These are phyloP conservation scores for Aechmea fasciata DNA, from an alignment of 176 grass and related monocot species.

Conservation along the genomic window DNA sequence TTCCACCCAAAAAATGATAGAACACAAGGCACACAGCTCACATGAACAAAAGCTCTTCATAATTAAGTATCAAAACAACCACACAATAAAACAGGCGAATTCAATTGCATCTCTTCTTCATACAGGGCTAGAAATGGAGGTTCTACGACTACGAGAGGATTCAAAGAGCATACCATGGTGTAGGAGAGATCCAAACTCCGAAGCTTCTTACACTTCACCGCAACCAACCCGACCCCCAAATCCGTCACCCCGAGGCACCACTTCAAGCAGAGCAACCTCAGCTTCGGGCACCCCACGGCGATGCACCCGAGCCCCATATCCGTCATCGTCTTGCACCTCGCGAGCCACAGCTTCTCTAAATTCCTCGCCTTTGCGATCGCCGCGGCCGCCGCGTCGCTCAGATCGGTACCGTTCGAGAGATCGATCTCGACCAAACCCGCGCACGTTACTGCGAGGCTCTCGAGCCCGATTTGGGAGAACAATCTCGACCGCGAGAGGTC, in stretches of 20 bases:
- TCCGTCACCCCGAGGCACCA: constrained; percentile 69
- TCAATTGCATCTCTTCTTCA: no score
- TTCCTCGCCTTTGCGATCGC: constrained; percentile 30
- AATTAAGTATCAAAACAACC: no score
- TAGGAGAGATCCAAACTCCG: constrained; percentile 61
- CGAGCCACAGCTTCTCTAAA: constrained; percentile 34
- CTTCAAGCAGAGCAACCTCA: constrained; percentile 56
- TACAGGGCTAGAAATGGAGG: not conserved
- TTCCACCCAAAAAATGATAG: no score
- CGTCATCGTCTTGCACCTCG: constrained; percentile 52
- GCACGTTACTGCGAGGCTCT: constrained; percentile 33
- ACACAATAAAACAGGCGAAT: no score
- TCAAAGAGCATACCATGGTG: constrained; percentile 46
- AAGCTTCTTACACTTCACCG: constrained; percentile 66
- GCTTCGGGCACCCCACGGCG: constrained; percentile 57
- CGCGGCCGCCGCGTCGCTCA: constrained; percentile 35
- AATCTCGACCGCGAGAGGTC: constrained; percentile 58
- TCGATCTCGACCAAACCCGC: constrained; percentile 47
- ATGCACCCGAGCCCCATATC: constrained; percentile 81
- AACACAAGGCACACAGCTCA: no score
- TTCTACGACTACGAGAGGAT: not conserved
- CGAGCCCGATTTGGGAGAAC: constrained; percentile 39
- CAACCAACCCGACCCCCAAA: constrained; percentile 51
- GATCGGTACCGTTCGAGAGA: constrained; percentile 55
- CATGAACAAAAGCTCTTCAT: no score